These are phyloP conservation scores for Primulina tabacum DNA, from an alignment of 257 asterid genomes.

Conservation along the genomic window DNA sequence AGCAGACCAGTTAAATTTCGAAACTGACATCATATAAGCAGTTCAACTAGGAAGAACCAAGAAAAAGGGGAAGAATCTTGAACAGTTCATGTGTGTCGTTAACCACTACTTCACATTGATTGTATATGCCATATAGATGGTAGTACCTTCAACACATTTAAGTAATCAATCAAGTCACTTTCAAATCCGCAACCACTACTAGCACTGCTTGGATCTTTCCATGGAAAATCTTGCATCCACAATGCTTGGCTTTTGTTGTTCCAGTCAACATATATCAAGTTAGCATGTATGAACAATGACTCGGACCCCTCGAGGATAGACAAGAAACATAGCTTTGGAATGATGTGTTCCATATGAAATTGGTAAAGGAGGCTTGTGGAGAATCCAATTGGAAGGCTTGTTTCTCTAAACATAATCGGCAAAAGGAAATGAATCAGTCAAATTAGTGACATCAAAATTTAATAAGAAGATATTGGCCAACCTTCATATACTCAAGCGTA, in stretches of 20 bases:
- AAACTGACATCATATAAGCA: conserved; percentile 14
- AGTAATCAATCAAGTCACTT: conserved; percentile 80
- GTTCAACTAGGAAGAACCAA: not conserved
- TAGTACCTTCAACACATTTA: conserved; percentile 70
- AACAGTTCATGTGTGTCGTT: conserved; percentile 5
- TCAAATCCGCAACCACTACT: conserved; percentile 65
- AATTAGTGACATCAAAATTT: conserved; percentile 26
- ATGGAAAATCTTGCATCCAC: conserved; percentile 99
- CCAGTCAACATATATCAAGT: conserved; percentile 90
- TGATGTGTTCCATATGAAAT: conserved; percentile 98
- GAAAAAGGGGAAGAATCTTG: conserved; percentile 14
- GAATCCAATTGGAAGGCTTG: conserved; percentile 73
- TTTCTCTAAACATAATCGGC: conserved; percentile 59
- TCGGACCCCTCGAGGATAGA: conserved; percentile 88
- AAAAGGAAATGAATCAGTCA: conserved; percentile 27
- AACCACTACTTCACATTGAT: conserved; percentile 16
- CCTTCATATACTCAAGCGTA: conserved; percentile 85
- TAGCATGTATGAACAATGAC: conserved; percentile 89
- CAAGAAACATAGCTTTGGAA: conserved; percentile 96
- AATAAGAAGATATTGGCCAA: conserved; percentile 25
- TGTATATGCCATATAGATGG: conserved; percentile 5
- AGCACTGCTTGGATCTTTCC: conserved; percentile 65
- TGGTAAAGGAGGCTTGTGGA: conserved; percentile 96
- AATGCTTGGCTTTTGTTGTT: conserved; percentile 94
- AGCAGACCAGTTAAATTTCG: conserved; percentile 1